A percentile compares a stretch with the other conserved stretches of the same genome.
Conservation (phyloP, 2,329 filamentous ascomycete species). For the Fusarium phyllophilum region DNA sequence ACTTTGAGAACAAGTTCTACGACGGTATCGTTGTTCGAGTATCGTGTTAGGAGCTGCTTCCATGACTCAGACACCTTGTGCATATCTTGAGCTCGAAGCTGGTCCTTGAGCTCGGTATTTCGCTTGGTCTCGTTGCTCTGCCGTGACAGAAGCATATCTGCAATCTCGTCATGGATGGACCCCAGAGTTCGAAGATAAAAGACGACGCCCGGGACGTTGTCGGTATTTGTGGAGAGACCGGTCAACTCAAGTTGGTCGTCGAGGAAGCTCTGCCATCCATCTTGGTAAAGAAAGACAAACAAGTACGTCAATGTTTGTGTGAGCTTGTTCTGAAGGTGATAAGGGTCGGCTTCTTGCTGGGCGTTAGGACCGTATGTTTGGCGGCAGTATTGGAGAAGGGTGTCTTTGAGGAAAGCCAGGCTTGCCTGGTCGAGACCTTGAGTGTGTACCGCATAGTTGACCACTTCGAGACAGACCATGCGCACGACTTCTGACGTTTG, state of each 20-base stretch:
- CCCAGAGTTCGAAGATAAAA: conserved; percentile 90
- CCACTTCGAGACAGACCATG: conserved; percentile 87
- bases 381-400: conserved; percentile 82
- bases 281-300: conserved; percentile 86
- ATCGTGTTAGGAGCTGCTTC: conserved; percentile 88
- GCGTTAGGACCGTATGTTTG: conserved; percentile 74
- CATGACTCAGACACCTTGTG: conserved; percentile 88
- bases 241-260: conserved; percentile 88
- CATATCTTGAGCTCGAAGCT: conserved; percentile 87
- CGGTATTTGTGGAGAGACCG: conserved; percentile 67
- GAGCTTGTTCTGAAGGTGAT: conserved; percentile 92
- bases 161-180: conserved; percentile 96
- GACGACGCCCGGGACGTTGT: conserved; percentile 80
- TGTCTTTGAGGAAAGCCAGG: conserved; percentile 80
- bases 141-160: conserved; percentile 86
- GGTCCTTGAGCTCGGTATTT: conserved; percentile 90
- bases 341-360: conserved; percentile 72
- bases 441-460: conserved; percentile 90
- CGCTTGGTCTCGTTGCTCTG: conserved; percentile 82
- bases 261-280: conserved; percentile 89
- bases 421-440: conserved; percentile 79
- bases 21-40: conserved; percentile 76
- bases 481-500: conserved; percentile 84
- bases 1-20: conserved; percentile 90
- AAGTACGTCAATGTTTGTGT: conserved; percentile 95